phyloP scores from a whole-genome alignment of 2,329 filamentous ascomycete species.

The Coniochaeta sp. region DNA sequence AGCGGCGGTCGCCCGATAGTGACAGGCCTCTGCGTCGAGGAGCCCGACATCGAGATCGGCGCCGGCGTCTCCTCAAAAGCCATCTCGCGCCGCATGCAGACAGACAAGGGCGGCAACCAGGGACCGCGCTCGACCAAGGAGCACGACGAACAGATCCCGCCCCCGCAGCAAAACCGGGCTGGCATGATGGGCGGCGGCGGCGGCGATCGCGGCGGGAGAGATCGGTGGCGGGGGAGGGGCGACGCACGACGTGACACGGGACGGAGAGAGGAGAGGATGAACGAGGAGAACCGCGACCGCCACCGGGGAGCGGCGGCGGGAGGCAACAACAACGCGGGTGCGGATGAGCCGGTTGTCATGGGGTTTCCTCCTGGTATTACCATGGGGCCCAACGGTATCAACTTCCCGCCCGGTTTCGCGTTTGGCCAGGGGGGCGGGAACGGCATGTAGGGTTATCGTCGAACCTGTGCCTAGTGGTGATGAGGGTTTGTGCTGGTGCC shows the following conservation, averaged over 20 bases:
- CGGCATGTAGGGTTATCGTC: background rate
- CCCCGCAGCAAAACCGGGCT: conserved; percentile 1
- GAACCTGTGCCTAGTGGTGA: background rate
- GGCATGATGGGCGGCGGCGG: conserved; percentile 11
- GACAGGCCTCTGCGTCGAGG: conserved; percentile 81
- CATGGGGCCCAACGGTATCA: conserved; percentile 38
- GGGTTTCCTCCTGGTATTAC: conserved; percentile 34
- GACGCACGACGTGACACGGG: conserved; percentile 19
- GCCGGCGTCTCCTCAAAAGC: conserved; percentile 95
- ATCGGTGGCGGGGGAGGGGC: conserved; percentile 10
- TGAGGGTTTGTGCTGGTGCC: background rate
- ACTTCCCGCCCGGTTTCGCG: conserved; percentile 37
- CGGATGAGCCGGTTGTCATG: conserved; percentile 22
- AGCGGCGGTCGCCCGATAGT: conserved; percentile 79
- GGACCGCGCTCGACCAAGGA: conserved; percentile 55
- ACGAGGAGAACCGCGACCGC: conserved; percentile 2
- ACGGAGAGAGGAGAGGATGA: conserved; percentile 12
- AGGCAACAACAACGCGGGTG: background rate
- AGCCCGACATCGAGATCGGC: conserved; percentile 97
- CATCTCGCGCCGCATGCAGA: conserved; percentile 62
- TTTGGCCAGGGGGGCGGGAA: conserved; percentile 16
- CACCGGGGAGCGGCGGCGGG: background rate
- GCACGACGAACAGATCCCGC: conserved; percentile 17
- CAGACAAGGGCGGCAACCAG: conserved; percentile 57
- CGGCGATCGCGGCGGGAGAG: conserved; percentile 9